Evolutionary conservation across 805 yeast species (phyloP).

Genomic region (Metschnikowia aberdeeniae): DNA sequence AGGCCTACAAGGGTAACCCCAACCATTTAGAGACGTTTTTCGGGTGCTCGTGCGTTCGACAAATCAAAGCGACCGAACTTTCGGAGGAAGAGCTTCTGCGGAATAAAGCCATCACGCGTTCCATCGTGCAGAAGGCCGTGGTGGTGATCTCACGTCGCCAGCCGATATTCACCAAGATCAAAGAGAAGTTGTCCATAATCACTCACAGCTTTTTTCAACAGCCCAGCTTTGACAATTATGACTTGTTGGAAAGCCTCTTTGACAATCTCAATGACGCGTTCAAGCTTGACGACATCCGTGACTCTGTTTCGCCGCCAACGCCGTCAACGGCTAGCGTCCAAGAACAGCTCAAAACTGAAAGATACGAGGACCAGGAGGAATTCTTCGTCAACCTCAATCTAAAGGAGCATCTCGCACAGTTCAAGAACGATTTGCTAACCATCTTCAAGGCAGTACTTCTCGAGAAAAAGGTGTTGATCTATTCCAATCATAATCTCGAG

Average conservation of each 20-base stretch:
- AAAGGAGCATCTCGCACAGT: slow-evolving; percentile 55
- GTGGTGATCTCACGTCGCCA: slow-evolving; percentile 74
- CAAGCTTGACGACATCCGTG: slow-evolving; percentile 20
- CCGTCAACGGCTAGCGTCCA: slow-evolving; percentile 2
- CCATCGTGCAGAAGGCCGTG: slow-evolving; percentile 86
- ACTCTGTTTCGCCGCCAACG: slow-evolving; percentile 1
- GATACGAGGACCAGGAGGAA: slow-evolving; percentile 34
- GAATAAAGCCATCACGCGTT: slow-evolving; percentile 68
- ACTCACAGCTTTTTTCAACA: slow-evolving; percentile 85
- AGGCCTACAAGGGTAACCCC: slow-evolving; percentile 34
- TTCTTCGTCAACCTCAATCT: slow-evolving; percentile 65
- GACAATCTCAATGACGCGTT: slow-evolving; percentile 50
- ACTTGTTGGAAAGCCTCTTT: slow-evolving; percentile 63
- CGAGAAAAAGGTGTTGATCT: slow-evolving; percentile 71
- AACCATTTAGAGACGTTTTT: slow-evolving; percentile 63
- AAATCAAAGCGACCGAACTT: slow-evolving; percentile 61
- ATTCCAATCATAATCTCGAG: slow-evolving; percentile 72
- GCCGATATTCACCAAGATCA: slow-evolving; percentile 84
- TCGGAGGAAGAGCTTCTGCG: slow-evolving; percentile 39
- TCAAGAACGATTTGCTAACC: slow-evolving; percentile 56
- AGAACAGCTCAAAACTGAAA: slow-evolving; percentile 15
- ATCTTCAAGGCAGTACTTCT: slow-evolving; percentile 74
- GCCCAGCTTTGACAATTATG: slow-evolving; percentile 65
- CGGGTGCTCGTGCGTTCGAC: slow-evolving; percentile 92
- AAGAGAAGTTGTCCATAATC: slow-evolving; percentile 85